Evolutionary conservation across 2,329 filamentous ascomycete species (phyloP).

Genomic region (Scytalidium lignicola): DNA sequence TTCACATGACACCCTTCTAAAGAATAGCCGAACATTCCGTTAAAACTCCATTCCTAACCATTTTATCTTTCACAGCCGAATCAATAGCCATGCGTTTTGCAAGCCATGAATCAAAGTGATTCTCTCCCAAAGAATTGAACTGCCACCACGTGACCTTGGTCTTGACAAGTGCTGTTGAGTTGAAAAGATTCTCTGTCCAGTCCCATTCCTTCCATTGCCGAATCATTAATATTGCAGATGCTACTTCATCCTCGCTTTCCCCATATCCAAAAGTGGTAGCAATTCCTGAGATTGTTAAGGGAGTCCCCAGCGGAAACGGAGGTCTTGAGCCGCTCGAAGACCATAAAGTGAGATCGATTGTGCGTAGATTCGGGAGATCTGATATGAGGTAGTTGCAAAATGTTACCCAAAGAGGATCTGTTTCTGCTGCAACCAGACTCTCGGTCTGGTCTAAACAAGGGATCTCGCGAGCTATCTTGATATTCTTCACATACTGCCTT

Average conservation of each 20-base stretch:
- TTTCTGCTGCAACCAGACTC: not conserved
- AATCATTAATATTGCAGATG: slow-evolving; percentile 1
- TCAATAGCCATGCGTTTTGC: slow-evolving; percentile 20
- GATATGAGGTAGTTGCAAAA: slow-evolving; percentile 10
- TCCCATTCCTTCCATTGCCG: slow-evolving; percentile 16
- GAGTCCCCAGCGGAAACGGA: slow-evolving; percentile 1
- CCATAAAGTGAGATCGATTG: slow-evolving; percentile 22
- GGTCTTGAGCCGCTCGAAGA: slow-evolving; percentile 1
- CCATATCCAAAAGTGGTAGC: not conserved
- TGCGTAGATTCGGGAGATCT: slow-evolving; percentile 9
- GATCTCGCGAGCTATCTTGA: slow-evolving; percentile 19
- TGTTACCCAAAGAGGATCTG: slow-evolving; percentile 14
- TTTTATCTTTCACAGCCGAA: slow-evolving; percentile 16
- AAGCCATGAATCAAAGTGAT: slow-evolving; percentile 15
- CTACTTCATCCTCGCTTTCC: not conserved
- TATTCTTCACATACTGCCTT: slow-evolving; percentile 10
- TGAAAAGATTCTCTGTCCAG: slow-evolving; percentile 13
- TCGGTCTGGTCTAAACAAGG: not conserved
- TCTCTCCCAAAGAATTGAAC: slow-evolving; percentile 6
- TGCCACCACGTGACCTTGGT: slow-evolving; percentile 21
- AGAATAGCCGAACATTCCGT: slow-evolving; percentile 4
- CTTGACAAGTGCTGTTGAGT: slow-evolving; percentile 8
- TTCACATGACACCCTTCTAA: not conserved
- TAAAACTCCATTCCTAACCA: slow-evolving; percentile 17
- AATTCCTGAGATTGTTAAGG: not conserved